A percentile compares a stretch with the other conserved stretches of the same genome.
Evolutionary conservation across 2,329 filamentous ascomycete genomes (phyloP).

Genomic region (Ceratocystis alfenasii): DNA sequence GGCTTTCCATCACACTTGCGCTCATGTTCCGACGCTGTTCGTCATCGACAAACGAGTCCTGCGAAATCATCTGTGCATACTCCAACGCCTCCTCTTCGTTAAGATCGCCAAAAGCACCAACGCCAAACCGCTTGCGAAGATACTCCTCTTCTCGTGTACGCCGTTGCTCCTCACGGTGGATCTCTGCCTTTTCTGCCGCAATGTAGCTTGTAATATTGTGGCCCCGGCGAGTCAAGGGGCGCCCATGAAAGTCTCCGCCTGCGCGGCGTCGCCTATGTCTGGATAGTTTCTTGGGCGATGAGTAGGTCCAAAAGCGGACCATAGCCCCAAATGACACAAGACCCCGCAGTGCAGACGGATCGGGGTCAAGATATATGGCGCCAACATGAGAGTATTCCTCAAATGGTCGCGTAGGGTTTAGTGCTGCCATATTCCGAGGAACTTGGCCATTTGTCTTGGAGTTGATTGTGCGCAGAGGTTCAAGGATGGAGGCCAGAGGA

Average conservation of each 20-base stretch:
- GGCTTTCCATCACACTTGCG: constrained; percentile 10
- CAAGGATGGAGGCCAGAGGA: constrained; percentile 66
- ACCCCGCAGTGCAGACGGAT: constrained; percentile 73
- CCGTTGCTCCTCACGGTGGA: constrained; percentile 59
- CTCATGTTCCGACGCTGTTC: constrained; percentile 37
- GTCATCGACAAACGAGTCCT: constrained; percentile 46
- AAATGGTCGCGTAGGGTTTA: constrained; percentile 48
- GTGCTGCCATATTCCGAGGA: constrained; percentile 53
- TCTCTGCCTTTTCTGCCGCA: constrained; percentile 68
- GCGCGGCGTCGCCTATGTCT: constrained; percentile 68
- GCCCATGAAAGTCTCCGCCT: constrained; percentile 48
- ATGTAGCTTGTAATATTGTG: constrained; percentile 66
- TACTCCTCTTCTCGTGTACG: constrained; percentile 55
- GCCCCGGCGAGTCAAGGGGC: constrained; percentile 40
- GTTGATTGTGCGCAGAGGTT: constrained; percentile 76
- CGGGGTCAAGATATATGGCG: constrained; percentile 75
- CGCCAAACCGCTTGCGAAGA: constrained; percentile 69
- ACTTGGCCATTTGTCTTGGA: constrained; percentile 72
- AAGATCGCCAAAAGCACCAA: constrained; percentile 54
- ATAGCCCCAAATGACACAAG: constrained; percentile 79
- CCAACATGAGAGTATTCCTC: constrained; percentile 64
- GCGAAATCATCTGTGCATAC: constrained; percentile 55
- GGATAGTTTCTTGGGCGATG: constrained; percentile 63
- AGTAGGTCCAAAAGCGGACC: constrained; percentile 88
- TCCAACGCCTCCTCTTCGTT: constrained; percentile 53